A percentile compares a stretch with the other conserved stretches of the same genome.
These are phyloP conservation scores for Mycena pura DNA, from an alignment of 768 basidiomycete genomes.

Conservation along the genomic window DNA sequence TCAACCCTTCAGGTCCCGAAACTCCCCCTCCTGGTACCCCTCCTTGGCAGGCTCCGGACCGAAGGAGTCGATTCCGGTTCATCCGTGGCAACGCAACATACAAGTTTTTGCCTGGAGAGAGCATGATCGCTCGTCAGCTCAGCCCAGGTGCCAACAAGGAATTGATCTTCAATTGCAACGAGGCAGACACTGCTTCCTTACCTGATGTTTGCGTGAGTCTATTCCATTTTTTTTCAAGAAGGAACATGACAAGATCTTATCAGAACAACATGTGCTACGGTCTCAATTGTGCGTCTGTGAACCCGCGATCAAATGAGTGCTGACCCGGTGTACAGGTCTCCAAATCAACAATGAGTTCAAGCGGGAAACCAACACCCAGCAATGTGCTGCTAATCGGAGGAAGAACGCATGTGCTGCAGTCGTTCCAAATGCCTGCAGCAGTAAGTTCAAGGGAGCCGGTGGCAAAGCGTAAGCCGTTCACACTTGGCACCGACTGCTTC, in stretches of 20 bases:
- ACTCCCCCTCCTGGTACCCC: no score
- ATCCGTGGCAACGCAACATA: background rate
- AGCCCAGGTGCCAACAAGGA: background rate
- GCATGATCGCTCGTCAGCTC: background rate
- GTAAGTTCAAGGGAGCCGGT: background rate
- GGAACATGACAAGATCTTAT: background rate
- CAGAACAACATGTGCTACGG: constrained; percentile 2
- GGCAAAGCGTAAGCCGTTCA: background rate
- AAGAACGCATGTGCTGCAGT: background rate
- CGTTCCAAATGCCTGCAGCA: background rate
- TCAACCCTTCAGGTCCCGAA: no score
- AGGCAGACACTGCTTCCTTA: background rate
- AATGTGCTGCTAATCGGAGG: background rate
- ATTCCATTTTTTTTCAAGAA: background rate
- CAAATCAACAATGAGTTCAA: background rate
- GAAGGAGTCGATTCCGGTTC: background rate
- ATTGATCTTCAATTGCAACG: background rate
- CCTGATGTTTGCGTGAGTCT: background rate
- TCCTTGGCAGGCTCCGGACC: no score
- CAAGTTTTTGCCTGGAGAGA: background rate
- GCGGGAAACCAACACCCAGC: background rate
- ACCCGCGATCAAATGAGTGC: background rate
- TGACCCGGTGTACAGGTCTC: background rate
- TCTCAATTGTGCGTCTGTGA: background rate
- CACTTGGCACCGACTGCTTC: background rate